These are phyloP conservation scores for Aspergillus eucalypticola DNA, from an alignment of 2,329 filamentous ascomycete genomes.

Conservation along the genomic window DNA sequence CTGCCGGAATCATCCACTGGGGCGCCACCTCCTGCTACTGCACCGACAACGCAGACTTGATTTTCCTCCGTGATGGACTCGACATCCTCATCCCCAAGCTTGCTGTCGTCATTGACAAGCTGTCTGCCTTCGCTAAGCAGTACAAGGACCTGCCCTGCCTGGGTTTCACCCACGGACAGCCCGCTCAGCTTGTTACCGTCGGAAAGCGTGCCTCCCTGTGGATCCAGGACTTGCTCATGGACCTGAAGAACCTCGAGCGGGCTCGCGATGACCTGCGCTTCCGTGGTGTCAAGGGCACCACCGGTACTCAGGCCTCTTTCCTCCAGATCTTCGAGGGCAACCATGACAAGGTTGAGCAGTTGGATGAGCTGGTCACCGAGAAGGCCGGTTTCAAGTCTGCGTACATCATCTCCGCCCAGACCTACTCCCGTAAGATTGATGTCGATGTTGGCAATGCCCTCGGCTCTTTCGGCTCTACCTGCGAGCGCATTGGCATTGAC, in stretches of 20 bases:
- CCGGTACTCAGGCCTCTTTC: slow-evolving; percentile 77
- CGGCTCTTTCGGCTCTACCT: slow-evolving; percentile 74
- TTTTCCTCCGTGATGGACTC: slow-evolving; percentile 73
- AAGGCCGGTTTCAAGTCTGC: slow-evolving; percentile 65
- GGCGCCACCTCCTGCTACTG: slow-evolving; percentile 60
- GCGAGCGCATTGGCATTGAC: slow-evolving; percentile 71
- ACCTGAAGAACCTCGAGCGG: slow-evolving; percentile 71
- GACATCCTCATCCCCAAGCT: slow-evolving; percentile 76
- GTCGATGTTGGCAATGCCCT: slow-evolving; percentile 78
- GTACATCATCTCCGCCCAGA: slow-evolving; percentile 70
- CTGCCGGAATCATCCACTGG: slow-evolving; percentile 80
- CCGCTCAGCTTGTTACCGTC: slow-evolving; percentile 63
- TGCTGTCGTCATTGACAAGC: slow-evolving; percentile 74
- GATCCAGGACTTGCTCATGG: slow-evolving; percentile 74
- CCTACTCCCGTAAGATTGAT: slow-evolving; percentile 80
- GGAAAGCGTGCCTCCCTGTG: slow-evolving; percentile 69
- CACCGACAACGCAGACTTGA: slow-evolving; percentile 76
- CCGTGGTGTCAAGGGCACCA: slow-evolving; percentile 72
- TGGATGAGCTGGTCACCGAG: slow-evolving; percentile 64
- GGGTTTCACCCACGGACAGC: slow-evolving; percentile 70
- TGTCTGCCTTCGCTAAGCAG: slow-evolving; percentile 69
- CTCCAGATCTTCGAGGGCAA: slow-evolving; percentile 66
- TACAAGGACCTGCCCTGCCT: slow-evolving; percentile 73
- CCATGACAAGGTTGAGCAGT: slow-evolving; percentile 60
- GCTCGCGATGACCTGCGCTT: slow-evolving; percentile 70